Percentiles rank a stretch among this genome's conserved stretches.
Evolutionary conservation across 305 asterid genomes (phyloP).

Genomic region (Galium porrigens): DNA sequence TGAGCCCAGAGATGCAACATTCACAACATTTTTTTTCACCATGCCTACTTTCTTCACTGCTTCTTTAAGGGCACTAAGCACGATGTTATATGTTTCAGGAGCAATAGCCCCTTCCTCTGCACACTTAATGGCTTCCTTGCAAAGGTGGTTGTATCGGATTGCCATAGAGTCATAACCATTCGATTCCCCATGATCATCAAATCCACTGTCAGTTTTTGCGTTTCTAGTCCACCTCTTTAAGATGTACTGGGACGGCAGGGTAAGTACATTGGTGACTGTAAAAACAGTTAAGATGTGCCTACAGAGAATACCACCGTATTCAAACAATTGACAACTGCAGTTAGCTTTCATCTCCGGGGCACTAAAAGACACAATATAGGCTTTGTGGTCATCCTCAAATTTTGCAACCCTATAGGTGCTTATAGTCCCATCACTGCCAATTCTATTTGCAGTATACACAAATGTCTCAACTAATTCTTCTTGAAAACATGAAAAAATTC

Average conservation of each 20-base stretch:
- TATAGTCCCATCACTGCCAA: constrained; percentile 47
- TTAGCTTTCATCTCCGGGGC: constrained; percentile 48
- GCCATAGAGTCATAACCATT: constrained; percentile 39
- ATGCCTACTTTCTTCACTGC: constrained; percentile 49
- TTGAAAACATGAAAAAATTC: constrained; percentile 57
- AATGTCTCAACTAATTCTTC: constrained; percentile 81
- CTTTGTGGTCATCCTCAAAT: constrained; percentile 59
- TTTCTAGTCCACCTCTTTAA: constrained; percentile 75
- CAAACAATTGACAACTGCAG: constrained; percentile 81
- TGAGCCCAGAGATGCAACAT: constrained; percentile 38
- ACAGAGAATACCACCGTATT: constrained; percentile 63
- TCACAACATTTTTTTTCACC: constrained; percentile 44
- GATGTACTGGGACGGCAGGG: constrained; percentile 62
- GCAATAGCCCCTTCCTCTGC: constrained; percentile 71
- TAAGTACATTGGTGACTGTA: constrained; percentile 71
- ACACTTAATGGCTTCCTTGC: constrained; percentile 60
- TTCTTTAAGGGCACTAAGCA: constrained; percentile 51
- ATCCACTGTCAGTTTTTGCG: constrained; percentile 35
- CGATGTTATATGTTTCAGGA: constrained; percentile 47
- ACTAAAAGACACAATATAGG: constrained; percentile 47
- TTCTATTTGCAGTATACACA: constrained; percentile 71
- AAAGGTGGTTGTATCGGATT: constrained; percentile 45
- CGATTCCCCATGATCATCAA: constrained; percentile 33
- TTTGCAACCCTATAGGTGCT: constrained; percentile 74
- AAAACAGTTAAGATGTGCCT: constrained; percentile 77